Evolutionary conservation across 176 grass and related monocot genomes (phyloP).

Genomic region (Ampelocalamus luodianensis): DNA sequence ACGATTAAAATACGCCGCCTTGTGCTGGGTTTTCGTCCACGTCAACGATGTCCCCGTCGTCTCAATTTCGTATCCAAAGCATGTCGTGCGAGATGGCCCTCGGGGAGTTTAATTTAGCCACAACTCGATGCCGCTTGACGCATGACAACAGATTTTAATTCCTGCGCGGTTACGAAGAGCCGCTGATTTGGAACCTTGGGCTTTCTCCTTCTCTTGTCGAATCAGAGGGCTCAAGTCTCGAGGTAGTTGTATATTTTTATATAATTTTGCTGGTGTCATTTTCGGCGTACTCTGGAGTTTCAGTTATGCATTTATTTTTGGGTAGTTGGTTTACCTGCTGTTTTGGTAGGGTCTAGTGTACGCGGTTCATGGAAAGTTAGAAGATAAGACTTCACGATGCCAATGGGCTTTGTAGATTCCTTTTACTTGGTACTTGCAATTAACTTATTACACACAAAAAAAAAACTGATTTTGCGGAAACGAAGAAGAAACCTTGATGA

Average conservation of each 20-base stretch:
- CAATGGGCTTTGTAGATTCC: no score
- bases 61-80: not conserved
- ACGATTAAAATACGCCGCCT: not conserved
- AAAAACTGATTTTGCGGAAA: no score
- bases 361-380: no score
- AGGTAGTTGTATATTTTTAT: not conserved
- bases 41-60: not conserved
- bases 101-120: not conserved
- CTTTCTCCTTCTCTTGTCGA: not conserved
- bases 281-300: no score
- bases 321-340: no score
- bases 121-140: not conserved
- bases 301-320: no score
- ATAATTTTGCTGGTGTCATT: not conserved
- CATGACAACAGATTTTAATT: not conserved
- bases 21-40: not conserved
- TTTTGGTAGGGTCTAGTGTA: no score
- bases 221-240: not conserved
- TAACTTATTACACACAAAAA: no score
- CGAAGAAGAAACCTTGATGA: no score
- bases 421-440: no score
- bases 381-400: no score
- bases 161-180: conserved; percentile 30
- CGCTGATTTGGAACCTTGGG: conserved; percentile 26
- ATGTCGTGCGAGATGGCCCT: not conserved